Base-by-base conservation (phyloP, 371 early-diverging fungal genomes). In the Saksenaea oblongispora region DNA sequence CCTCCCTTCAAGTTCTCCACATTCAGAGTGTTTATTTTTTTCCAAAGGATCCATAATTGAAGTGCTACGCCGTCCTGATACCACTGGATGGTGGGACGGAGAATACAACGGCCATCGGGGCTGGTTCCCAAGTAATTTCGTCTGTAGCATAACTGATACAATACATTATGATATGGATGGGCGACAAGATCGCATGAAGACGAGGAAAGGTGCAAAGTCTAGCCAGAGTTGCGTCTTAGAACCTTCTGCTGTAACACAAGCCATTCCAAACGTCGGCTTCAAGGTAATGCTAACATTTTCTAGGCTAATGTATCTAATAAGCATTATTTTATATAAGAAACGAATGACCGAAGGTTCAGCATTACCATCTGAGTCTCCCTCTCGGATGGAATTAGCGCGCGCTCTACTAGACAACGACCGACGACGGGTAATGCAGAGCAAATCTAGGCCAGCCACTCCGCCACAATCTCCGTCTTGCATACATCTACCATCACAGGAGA, bases 51-150 rank as follows among this genome's bases (percentile, higher is more conserved):
- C 79, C 24, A 83, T 80, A 64, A 83, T 83, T 36, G 79, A 83
- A 69, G 81, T 83, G 0, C 69, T 79, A 35, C 75, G 72, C 35
- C 63, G 79, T 51, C 51, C 51, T 47, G 80, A 80, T 47, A 61
- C 66, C 34, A 79, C 80, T 58, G 83, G 83, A 15, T 83, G 83
- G 83, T 83, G 83, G 83, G 81, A 83, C 56, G 83, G 83, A 10
- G 61, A 65, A 24, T 75, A 69, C 17, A 72, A 72, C 39, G 76
- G 79, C 54, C 58, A 69, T 8, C 68, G 81, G 58, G 83, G 83
- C 7, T 83, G 83, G 82, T 83, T 83, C 58, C 83, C 83, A 22
- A 74, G 74, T 34, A 83, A 80, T 51, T 83, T 78, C 59, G 80
- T 83, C 15, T 75, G 82, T 15, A 66, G 69, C 54, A 74, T 81